Base-by-base conservation (phyloP, 106 monocot genomes). In the Amphibolis antarctica region DNA sequence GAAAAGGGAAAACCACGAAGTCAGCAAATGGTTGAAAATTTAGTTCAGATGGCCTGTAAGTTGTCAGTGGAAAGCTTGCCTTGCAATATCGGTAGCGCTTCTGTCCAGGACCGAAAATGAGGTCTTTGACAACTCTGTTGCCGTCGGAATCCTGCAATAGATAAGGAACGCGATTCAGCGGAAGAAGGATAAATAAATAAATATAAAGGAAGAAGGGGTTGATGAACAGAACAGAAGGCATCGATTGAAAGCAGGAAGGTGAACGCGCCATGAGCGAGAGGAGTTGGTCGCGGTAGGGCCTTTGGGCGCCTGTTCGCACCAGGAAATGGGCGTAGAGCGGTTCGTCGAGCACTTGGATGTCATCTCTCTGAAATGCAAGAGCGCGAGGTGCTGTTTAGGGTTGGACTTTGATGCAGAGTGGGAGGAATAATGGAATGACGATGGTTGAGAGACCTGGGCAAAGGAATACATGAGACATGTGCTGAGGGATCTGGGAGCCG, bases 391-490 rank as follows among this genome's bases (percentile, higher is more conserved):
- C n/a, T n/a, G n/a, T n/a, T n/a, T n/a, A n/a, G n/a, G n/a, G 10
- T 22, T 9, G 19, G 11, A 48, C 3, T 36, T 36, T 51, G 11
- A 66, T 18, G 28, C 13, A 55, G 13, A 26, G 23, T 12, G 0
- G 21, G 27, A 54, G 29, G 23, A n/a, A 13, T 15, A 44, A 52
- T 5, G 15, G 36, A 6, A 22, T 36, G 45, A 17, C 42, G 49
- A 2, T 10, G 27, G 28, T 10, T n/a, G 1, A 13, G 18, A 20
- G 9, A 94, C 94, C 89, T 94, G 89, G 44, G 94, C 77, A 68
- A 94, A 94, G 59, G 94, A 94, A 79, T 94, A 94, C 94, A 89
- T 89, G 77, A 94, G 86, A 68, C 89, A 84, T 42, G 94, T 94
- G 76, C 94, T 94, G 75, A 94, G 89, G 28, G 94, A 94, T 42